Evolutionary conservation across 2,329 filamentous ascomycete genomes (phyloP), one percentile per base, ranked within the genome.

Genomic region (Xylaria hypoxylon): DNA sequence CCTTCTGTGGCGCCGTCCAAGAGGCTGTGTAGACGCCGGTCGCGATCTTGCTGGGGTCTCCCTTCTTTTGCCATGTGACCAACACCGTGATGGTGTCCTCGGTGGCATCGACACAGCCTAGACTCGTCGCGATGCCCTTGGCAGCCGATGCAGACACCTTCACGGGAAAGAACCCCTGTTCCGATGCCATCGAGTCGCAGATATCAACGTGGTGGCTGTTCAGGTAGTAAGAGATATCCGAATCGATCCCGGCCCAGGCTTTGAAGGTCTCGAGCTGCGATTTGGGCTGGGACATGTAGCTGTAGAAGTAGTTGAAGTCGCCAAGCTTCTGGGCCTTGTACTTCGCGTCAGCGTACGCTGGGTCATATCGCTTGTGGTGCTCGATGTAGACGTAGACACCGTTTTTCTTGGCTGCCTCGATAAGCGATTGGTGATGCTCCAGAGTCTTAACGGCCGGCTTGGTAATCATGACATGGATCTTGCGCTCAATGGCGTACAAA

Each of bases 221-320:
- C 71, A 97, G 88, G 81, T 97, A 97, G 84, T 97, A 97, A 10
- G 91, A 94, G 74, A 97, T 97, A 79, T 97, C 95, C 33, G 91
- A 94, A 73, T 97, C 94, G 74, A 90, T 89, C 70, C 94, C 94
- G 0, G 94, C 94, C 94, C 94, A 97, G 2, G 93, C 91, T 80
- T 93, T 94, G 89, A 97, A 97, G 0, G 94, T 97, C 84, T 96
- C 92, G 53, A 97, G 87, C 82, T 97, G 94, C 57, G 86, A 93
- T 82, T 96, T 97, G 67, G 91, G 92, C 84, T 97, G 94, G 56
- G 90, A 93, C 94, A 97, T 97, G 87, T 97, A 97, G 74, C 88
- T 91, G 86, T 97, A 97, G 79, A 97, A 97, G 85, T 97, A 97
- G 85, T 97, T 97, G 88, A 97, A 97, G 81, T 97, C 93, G 70